Evolutionary conservation across 805 yeast species (phyloP).

Genomic region (Candida khao-thaluensis): DNA sequence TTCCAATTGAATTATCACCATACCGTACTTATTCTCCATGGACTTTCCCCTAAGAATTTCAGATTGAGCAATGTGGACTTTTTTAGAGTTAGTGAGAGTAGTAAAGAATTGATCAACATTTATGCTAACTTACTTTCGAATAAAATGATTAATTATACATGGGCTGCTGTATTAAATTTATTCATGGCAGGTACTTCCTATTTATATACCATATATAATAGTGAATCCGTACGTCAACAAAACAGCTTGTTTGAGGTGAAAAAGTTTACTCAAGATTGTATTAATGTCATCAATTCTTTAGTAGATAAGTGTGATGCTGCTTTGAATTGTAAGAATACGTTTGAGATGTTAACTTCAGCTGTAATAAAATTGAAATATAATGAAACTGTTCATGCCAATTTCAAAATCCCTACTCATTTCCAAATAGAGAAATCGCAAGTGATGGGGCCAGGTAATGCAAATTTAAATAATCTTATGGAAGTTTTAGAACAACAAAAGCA

Average conservation of each 20-base stretch:
- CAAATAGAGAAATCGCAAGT: slow-evolving; percentile 20
- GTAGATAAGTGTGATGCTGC: slow-evolving; percentile 80
- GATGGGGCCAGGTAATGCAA: slow-evolving; percentile 37
- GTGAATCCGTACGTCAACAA: slow-evolving; percentile 49
- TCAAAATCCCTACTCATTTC: slow-evolving; percentile 21
- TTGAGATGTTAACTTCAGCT: slow-evolving; percentile 70
- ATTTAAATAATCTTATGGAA: slow-evolving; percentile 38
- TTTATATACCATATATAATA: slow-evolving; percentile 71
- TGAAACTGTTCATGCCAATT: slow-evolving; percentile 27
- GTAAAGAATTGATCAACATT: slow-evolving; percentile 63
- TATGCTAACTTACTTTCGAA: slow-evolving; percentile 58
- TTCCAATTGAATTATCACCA: slow-evolving; percentile 77
- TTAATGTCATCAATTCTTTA: slow-evolving; percentile 58
- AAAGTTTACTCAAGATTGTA: slow-evolving; percentile 53
- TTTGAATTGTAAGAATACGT: slow-evolving; percentile 63
- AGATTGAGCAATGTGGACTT: slow-evolving; percentile 54
- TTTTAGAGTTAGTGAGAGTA: slow-evolving; percentile 56
- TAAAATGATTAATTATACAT: slow-evolving; percentile 73
- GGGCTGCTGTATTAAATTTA: slow-evolving; percentile 89
- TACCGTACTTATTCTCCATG: slow-evolving; percentile 68
- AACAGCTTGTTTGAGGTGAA: slow-evolving; percentile 45
- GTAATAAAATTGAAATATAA: slow-evolving; percentile 59
- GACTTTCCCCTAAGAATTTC: slow-evolving; percentile 70
- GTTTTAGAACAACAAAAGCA: slow-evolving; percentile 19
- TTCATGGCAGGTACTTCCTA: slow-evolving; percentile 89